Evolutionary conservation across 192 early-diverging fungal genomes (phyloP).

Genomic region (Backusella westeae): DNA sequence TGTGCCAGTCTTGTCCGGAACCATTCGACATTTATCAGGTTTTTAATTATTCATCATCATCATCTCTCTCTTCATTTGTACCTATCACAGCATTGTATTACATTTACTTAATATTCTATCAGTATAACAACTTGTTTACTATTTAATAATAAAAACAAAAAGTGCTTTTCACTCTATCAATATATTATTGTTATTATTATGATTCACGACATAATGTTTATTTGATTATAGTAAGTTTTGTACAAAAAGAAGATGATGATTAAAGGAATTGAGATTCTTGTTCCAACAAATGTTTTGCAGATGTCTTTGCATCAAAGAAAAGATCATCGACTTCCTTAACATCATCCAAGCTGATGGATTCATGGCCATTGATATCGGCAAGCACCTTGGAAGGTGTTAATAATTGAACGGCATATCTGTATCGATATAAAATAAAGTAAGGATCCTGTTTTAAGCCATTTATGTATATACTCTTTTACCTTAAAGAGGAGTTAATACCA

Average conservation of each 20-base stretch:
- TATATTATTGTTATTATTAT: neutral
- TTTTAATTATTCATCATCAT: neutral
- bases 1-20: neutral
- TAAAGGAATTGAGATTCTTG: conserved; percentile 30
- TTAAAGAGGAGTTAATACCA: conserved; percentile 86
- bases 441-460: no score
- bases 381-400: conserved; percentile 90
- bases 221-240: neutral
- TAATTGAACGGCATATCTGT: conserved; percentile 91
- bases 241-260: neutral
- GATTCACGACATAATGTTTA: neutral
- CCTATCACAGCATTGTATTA: neutral
- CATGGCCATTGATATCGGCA: conserved; percentile 81
- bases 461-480: conserved; percentile 41
- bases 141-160: neutral
- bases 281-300: conserved; percentile 68
- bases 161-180: no score
- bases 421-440: neutral
- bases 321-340: conserved; percentile 82
- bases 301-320: conserved; percentile 87
- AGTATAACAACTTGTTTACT: neutral
- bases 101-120: neutral
- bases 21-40: neutral
- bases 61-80: neutral
- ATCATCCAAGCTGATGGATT: conserved; percentile 79